A percentile compares a stretch with the other conserved stretches of the same genome.
These are phyloP conservation scores for Tuber magnatum DNA, from an alignment of 495 filamentous ascomycete genomes.

Conservation along the genomic window DNA sequence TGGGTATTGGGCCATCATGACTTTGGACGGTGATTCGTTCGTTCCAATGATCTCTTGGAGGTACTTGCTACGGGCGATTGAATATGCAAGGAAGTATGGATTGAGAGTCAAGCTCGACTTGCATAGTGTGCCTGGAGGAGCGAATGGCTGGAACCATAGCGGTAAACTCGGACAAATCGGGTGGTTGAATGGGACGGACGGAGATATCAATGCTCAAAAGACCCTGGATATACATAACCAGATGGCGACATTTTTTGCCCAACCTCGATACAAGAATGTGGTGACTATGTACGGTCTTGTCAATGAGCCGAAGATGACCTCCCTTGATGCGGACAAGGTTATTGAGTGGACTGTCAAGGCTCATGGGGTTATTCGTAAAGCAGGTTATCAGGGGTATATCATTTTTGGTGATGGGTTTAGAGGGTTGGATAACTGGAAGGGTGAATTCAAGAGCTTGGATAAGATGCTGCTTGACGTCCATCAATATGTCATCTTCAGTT, in stretches of 20 bases:
- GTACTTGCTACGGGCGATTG: conserved; percentile 86
- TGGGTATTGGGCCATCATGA: conserved; percentile 88
- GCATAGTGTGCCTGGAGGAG: conserved; percentile 75
- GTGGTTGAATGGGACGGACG: conserved; percentile 72
- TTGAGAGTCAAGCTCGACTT: conserved; percentile 90
- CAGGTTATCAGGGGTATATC: conserved; percentile 59
- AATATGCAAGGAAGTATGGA: conserved; percentile 88
- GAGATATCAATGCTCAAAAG: conserved; percentile 59
- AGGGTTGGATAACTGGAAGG: conserved; percentile 72
- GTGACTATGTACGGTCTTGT: conserved; percentile 76
- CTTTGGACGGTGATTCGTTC: conserved; percentile 81
- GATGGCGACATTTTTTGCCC: conserved; percentile 74
- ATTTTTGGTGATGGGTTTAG: conserved; percentile 81
- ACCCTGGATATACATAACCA: conserved; percentile 77
- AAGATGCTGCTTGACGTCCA: conserved; percentile 80
- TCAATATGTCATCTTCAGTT: conserved; percentile 87
- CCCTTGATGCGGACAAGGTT: conserved; percentile 53
- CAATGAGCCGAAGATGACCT: conserved; percentile 79
- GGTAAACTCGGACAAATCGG: conserved; percentile 63
- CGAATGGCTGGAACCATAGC: conserved; percentile 88
- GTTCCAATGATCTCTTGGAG: conserved; percentile 82
- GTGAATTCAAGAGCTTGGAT: conserved; percentile 51
- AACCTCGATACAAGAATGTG: conserved; percentile 76
- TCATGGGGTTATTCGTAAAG: conserved; percentile 57
- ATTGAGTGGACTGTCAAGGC: conserved; percentile 64